A percentile compares a stretch with the other conserved stretches of the same genome.
These are phyloP conservation scores for Beta macrorhiza DNA, from an alignment of 179 eudicot genomes.

Conservation along the genomic window DNA sequence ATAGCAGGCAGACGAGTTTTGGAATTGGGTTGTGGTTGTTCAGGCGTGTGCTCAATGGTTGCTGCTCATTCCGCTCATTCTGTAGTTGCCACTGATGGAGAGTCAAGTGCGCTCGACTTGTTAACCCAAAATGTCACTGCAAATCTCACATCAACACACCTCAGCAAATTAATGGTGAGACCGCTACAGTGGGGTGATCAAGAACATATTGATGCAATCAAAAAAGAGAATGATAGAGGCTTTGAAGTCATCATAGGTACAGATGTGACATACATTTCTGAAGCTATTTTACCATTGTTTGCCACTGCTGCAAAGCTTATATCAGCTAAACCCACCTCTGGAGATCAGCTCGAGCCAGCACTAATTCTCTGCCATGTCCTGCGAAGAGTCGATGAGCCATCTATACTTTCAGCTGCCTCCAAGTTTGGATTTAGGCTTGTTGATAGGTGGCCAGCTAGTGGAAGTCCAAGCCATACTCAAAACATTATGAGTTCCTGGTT, in stretches of 20 bases:
- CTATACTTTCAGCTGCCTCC: conserved; percentile 70
- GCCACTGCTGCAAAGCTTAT: conserved; percentile 68
- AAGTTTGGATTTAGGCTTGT: conserved; percentile 60
- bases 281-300: conserved; percentile 73
- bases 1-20: conserved; percentile 59
- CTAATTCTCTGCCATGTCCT: conserved; percentile 76
- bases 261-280: conserved; percentile 75
- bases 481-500: conserved; percentile 59
- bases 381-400: conserved; percentile 80
- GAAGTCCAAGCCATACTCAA: conserved; percentile 18
- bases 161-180: conserved; percentile 35
- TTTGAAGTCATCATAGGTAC: conserved; percentile 89
- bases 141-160: conserved; percentile 42
- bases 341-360: conserved; percentile 34
- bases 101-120: conserved; percentile 50
- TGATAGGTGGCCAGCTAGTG: conserved; percentile 63
- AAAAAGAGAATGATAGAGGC: conserved; percentile 45
- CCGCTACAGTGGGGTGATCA: conserved; percentile 71
- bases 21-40: conserved; percentile 84
- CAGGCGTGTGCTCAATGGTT: conserved; percentile 82
- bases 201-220: conserved; percentile 55
- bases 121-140: conserved; percentile 49
- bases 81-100: conserved; percentile 88
- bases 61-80: conserved; percentile 61
- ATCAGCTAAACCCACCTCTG: conserved; percentile 22